Evolutionary conservation across 768 basidiomycete species (phyloP).

Genomic region (Pleurotus giganteus): DNA sequence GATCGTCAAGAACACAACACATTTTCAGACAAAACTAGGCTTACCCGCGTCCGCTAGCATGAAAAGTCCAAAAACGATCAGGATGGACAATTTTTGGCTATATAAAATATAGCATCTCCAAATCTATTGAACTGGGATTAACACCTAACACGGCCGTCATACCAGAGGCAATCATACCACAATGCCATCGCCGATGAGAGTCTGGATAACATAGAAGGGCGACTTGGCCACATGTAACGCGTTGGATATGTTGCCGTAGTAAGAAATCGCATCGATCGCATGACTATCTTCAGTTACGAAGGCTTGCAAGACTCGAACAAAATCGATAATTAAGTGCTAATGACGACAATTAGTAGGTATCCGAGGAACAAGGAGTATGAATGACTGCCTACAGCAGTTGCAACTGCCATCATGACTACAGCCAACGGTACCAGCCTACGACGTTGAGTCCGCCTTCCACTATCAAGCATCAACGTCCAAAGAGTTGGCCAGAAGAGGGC

Average conservation of each 20-base stretch:
- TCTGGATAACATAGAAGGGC: neutral
- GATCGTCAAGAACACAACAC: neutral
- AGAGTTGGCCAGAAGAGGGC: no score
- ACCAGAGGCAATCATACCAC: neutral
- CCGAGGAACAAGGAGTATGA: neutral
- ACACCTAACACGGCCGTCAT: neutral
- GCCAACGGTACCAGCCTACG: no score
- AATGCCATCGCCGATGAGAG: neutral
- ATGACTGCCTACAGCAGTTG: neutral
- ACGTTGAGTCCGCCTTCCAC: no score
- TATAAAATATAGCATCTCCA: neutral
- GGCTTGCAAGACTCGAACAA: neutral
- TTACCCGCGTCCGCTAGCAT: neutral
- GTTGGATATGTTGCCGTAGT: neutral
- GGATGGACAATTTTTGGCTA: neutral
- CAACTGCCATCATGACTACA: neutral
- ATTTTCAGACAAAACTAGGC: neutral
- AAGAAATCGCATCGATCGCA: neutral
- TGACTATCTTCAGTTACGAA: neutral
- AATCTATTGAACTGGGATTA: neutral
- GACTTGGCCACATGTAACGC: neutral
- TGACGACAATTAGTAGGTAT: neutral
- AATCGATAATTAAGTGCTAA: neutral
- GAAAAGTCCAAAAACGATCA: neutral
- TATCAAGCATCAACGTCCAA: no score